Evolutionary conservation across 257 asterid genomes (phyloP), one percentile per base, ranked within the genome.

Genomic region (Nicotiana undulata): DNA sequence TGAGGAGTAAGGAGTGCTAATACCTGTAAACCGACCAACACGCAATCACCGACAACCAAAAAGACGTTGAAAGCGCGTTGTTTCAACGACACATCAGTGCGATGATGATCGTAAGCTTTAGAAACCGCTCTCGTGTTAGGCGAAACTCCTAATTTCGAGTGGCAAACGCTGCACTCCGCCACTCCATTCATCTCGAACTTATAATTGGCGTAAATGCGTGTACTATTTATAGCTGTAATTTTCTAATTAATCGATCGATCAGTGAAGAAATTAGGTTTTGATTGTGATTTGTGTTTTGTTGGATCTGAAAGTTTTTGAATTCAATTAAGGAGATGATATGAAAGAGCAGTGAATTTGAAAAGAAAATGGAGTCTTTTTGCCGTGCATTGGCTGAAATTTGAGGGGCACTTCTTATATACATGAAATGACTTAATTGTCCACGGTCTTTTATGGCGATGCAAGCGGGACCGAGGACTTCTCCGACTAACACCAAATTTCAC

Each of bases 151-250:
- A 87, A 70, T 80, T 87, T 87, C 37, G 90, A 85, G 81, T 81
- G 90, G 85, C 90, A 85, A 75, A 87, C 88, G 81, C 87, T 87
- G 86, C 90, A 87, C 77, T 87, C 90, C 84, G 59, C 83, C 83
- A 83, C 68, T 81, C 84, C 88, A 40, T 87, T 83, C 90, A 79
- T 85, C 56, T 68, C 56, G n/a, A 68, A 40, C 6, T 4, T 37
- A n/a, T 7, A 13, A 51, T 51, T 53, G 63, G 63, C 34, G 58
- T 46, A 55, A 22, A 44, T 44, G 77, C 77, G 12, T 9, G n/a
- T 53, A 53, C 16, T 4, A 40, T 20, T n/a, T 7, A 11, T 10
- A 22, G 7, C 17, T 60, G 34, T 22, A 60, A 3, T 22, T n/a
- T 24, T n/a, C 13, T 59, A 28, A 4, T 12, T 51, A 15, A 13